Evolutionary conservation across 495 filamentous ascomycete species (phyloP).

Genomic region (Endocarpon pusillum): DNA sequence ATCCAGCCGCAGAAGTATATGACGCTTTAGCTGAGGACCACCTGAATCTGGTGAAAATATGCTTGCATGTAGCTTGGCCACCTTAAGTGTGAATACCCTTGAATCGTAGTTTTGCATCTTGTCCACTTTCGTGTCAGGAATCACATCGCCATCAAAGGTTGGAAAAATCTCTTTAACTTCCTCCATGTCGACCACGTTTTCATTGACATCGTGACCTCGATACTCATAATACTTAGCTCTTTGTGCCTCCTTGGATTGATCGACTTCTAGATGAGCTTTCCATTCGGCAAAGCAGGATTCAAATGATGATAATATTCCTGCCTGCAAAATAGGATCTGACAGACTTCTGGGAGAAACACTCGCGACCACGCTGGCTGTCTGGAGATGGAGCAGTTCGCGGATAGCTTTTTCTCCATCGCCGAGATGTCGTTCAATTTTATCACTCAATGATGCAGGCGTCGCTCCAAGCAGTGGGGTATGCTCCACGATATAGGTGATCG

Average conservation of each 20-base stretch:
- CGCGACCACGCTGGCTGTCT: too few relatives aligned
- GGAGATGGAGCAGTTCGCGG: too few relatives aligned
- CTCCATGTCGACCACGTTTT: too few relatives aligned
- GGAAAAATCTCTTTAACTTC: slow-evolving; percentile 71
- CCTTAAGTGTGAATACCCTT: slow-evolving; percentile 26
- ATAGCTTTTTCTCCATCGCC: too few relatives aligned
- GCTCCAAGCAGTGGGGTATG: slow-evolving; percentile 50
- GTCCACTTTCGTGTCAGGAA: slow-evolving; percentile 15
- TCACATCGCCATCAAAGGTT: slow-evolving; percentile 38
- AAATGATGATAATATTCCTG: slow-evolving; percentile 29
- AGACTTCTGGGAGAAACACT: too few relatives aligned
- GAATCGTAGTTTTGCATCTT: slow-evolving; percentile 18
- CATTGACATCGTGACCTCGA: slow-evolving; percentile 60
- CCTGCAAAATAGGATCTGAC: too few relatives aligned
- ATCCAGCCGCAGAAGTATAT: too few relatives aligned
- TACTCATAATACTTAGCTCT: slow-evolving; percentile 68
- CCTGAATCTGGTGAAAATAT: too few relatives aligned
- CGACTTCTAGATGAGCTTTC: slow-evolving; percentile 52
- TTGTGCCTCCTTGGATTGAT: slow-evolving; percentile 51
- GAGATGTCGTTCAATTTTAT: too few relatives aligned
- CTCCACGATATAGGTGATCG: slow-evolving; percentile 22
- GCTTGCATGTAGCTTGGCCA: too few relatives aligned
- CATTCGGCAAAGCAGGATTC: slow-evolving; percentile 59
- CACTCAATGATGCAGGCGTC: slow-evolving; percentile 6
- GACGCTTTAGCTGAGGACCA: too few relatives aligned